These are phyloP conservation scores for Bocquillonia castaneifolia DNA, from an alignment of 441 rosid genomes.

Conservation along the genomic window DNA sequence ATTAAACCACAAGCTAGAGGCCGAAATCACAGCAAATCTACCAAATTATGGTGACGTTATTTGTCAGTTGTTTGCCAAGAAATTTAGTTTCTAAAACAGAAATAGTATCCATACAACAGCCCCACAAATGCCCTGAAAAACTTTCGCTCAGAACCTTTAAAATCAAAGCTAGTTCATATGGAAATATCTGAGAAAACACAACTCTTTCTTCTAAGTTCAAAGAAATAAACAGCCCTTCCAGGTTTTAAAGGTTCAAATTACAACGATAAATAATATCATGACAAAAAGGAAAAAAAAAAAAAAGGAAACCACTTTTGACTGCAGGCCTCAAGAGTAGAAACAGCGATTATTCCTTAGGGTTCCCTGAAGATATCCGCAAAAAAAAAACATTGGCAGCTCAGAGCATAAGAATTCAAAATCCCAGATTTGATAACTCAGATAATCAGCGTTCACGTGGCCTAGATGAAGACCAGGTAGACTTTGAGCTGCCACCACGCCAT, in stretches of 20 bases:
- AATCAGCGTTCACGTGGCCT: conserved; percentile 27
- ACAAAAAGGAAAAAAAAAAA: too few species aligned
- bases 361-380: conserved; percentile 1
- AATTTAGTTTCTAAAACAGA: too few species aligned
- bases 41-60: too few species aligned
- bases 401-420: not conserved
- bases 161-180: not conserved
- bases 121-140: too few species aligned
- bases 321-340: conserved; percentile 17
- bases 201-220: not conserved
- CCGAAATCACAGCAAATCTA: too few species aligned
- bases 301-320: not conserved
- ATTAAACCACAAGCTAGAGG: too few species aligned
- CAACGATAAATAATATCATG: too few species aligned
- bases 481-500: conserved; percentile 44
- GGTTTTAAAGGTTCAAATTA: not conserved
- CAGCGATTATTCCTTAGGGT: conserved; percentile 5
- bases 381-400: conserved; percentile 6
- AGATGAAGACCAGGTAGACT: conserved; percentile 46
- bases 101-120: too few species aligned
- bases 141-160: too few species aligned
- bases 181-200: too few species aligned
- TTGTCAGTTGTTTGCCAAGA: too few species aligned
- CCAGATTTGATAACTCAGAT: not conserved
- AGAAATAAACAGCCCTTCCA: not conserved